Evolutionary conservation across 148 eudicot species (phyloP), one percentile per base, ranked within the genome.

Genomic region (Agrostemma githago): DNA sequence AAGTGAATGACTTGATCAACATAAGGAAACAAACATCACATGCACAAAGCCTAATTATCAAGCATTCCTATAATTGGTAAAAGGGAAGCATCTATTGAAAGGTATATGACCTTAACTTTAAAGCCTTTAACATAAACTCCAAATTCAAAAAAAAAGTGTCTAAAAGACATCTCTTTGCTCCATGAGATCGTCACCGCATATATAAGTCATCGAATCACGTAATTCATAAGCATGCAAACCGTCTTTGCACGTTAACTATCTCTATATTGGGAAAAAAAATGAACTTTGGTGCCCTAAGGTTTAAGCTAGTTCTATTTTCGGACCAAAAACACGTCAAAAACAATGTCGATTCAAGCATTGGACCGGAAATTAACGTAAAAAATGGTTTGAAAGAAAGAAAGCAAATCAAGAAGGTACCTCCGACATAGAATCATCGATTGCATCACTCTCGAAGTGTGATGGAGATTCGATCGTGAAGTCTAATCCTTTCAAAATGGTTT

Each of bases 401-500:
- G 68, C 19, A 14, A 37, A 15, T 16, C 15, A 62, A 56, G 6
- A 57, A 74, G 62, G 51, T 85, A 95, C 99, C 99, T 95, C 96
- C 17, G 99, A 92, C 65, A 89, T 73, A 80, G 75, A 78, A 77
- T 95, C 99, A 72, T 92, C 97, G 5, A 67, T 40, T 1, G n/a
- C 86, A 79, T 58, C 83, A 8, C 74, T 44, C 66, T 90, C 94
- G 40, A 94, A 89, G 57, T 84, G 84, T 44, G 84, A 88, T 62
- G 97, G 96, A 76, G 96, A 95, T 48, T 85, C 78, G 44, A 83
- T 56, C 0, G 89, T 84, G 71, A 76, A 89, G 57, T 72, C 85
- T 14, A 87, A 82, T 64, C 92, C 96, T 85, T 90, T 92, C 72
- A 95, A 85, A 78, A 95, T 92, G 68, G 43, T 75, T 80, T 92